Evolutionary conservation across 2,329 filamentous ascomycete species (phyloP).

Genomic region (Didymella lethalis): DNA sequence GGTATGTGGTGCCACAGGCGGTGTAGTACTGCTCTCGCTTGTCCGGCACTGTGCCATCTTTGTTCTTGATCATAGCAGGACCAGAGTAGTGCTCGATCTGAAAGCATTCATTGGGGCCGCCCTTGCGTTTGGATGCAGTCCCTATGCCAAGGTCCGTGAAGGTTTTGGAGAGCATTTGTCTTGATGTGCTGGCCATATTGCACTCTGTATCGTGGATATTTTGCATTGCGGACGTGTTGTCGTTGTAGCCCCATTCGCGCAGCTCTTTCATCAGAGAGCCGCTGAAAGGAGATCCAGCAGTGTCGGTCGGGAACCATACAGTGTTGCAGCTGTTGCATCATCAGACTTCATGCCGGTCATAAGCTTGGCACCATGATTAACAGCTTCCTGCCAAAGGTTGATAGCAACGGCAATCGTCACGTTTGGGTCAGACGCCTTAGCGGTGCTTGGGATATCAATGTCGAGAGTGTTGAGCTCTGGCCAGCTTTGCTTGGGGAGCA

Average conservation of each 20-base stretch:
- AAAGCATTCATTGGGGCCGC: slow-evolving; percentile 28
- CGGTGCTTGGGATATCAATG: neutral
- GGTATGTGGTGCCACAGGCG: slow-evolving; percentile 17
- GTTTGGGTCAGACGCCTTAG: neutral
- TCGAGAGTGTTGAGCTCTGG: neutral
- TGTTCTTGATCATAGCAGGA: slow-evolving; percentile 14
- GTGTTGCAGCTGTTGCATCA: slow-evolving; percentile 17
- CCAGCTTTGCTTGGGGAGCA: neutral
- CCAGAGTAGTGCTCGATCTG: slow-evolving; percentile 24
- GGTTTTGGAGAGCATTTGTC: slow-evolving; percentile 17
- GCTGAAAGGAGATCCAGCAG: slow-evolving; percentile 17
- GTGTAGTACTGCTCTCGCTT: slow-evolving; percentile 26
- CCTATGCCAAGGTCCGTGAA: slow-evolving; percentile 19
- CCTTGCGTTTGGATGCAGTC: slow-evolving; percentile 16
- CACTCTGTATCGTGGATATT: slow-evolving; percentile 17
- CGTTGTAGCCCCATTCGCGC: slow-evolving; percentile 26
- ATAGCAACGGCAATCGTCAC: neutral
- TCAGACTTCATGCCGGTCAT: slow-evolving; percentile 23
- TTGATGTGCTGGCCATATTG: slow-evolving; percentile 16
- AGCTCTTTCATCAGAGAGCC: slow-evolving; percentile 14
- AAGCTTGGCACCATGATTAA: slow-evolving; percentile 22
- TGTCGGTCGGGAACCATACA: slow-evolving; percentile 14
- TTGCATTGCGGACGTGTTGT: slow-evolving; percentile 17
- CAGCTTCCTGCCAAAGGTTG: neutral
- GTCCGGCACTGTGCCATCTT: neutral